A percentile compares a stretch with the other conserved stretches of the same genome.
Evolutionary conservation across 2,329 filamentous ascomycete genomes (phyloP).

Genomic region (Ceratocystis eucalypticola): DNA sequence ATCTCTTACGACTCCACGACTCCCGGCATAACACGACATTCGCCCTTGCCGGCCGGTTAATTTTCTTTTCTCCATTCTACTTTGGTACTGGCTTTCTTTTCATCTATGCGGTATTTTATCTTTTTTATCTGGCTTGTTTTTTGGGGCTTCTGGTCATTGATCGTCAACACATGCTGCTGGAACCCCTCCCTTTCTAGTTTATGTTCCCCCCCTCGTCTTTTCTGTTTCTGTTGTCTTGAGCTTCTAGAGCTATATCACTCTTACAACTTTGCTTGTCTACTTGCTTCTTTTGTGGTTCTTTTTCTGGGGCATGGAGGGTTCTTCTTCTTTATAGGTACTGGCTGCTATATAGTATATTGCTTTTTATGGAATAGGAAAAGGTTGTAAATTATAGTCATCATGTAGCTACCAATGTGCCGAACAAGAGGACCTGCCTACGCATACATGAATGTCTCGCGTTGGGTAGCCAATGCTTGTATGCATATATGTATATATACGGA

Average conservation of each 20-base stretch:
- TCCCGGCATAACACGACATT: neutral
- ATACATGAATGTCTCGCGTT: neutral
- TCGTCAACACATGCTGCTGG: neutral
- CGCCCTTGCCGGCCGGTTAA: neutral
- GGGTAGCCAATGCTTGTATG: neutral
- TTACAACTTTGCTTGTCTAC: neutral
- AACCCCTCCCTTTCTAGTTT: neutral
- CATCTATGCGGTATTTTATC: constrained; percentile 14
- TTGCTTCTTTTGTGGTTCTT: constrained; percentile 3
- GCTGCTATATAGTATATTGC: neutral
- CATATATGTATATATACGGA: neutral
- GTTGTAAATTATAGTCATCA: neutral
- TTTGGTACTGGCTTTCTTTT: constrained; percentile 12
- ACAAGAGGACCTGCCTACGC: no score
- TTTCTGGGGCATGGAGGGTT: neutral
- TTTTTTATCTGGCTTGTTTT: constrained; percentile 9
- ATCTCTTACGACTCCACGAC: neutral
- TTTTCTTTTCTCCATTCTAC: neutral
- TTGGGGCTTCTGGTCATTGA: neutral
- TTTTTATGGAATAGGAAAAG: constrained; percentile 1
- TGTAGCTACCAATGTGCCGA: neutral
- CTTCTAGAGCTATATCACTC: constrained; percentile 1
- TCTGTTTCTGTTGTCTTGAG: neutral
- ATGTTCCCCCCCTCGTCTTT: neutral
- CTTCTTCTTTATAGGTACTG: neutral